phyloP scores from a whole-genome alignment of 73 alveolate species.

The Stentor roeselii region DNA sequence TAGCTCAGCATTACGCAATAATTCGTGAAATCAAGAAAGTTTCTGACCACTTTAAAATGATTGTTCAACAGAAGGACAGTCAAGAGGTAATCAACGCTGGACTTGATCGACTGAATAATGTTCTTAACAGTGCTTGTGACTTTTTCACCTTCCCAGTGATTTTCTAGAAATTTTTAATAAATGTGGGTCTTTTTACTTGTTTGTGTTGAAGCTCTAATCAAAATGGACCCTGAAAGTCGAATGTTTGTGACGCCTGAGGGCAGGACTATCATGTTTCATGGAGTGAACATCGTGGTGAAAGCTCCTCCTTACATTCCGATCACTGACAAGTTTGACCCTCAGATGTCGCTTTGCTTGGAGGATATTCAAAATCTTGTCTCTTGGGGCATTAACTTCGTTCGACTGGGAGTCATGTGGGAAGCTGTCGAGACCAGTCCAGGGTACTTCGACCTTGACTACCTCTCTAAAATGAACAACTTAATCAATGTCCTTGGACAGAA shows the following conservation, averaged over 20 bases:
- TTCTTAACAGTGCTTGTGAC: slow-evolving; percentile 7
- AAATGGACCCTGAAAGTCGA: slow-evolving; percentile 11
- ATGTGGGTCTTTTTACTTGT: not conserved
- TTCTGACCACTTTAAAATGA: not conserved
- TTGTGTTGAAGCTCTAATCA: not conserved
- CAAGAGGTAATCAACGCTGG: not conserved
- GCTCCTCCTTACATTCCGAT: slow-evolving; percentile 40
- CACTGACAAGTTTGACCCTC: slow-evolving; percentile 30
- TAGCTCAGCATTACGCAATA: slow-evolving; percentile 17
- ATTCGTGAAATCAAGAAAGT: not conserved
- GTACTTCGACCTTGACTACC: slow-evolving; percentile 29
- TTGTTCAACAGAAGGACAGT: not conserved
- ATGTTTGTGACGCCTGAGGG: slow-evolving; percentile 31
- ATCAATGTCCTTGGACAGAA: slow-evolving; percentile 28
- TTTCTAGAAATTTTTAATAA: not conserved
- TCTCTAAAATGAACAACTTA: slow-evolving; percentile 1
- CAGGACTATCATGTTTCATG: slow-evolving; percentile 38
- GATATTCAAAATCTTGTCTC: slow-evolving; percentile 30
- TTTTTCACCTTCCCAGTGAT: not conserved
- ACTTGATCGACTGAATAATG: not conserved
- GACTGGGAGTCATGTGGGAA: slow-evolving; percentile 49
- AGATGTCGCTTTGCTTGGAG: slow-evolving; percentile 24
- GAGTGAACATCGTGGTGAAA: slow-evolving; percentile 33
- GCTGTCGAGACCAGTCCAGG: slow-evolving; percentile 35
- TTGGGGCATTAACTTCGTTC: slow-evolving; percentile 41